A percentile compares a stretch with the other conserved stretches of the same genome.
phyloP scores from a whole-genome alignment of 495 filamentous ascomycete species.

The Tuber magnatum region DNA sequence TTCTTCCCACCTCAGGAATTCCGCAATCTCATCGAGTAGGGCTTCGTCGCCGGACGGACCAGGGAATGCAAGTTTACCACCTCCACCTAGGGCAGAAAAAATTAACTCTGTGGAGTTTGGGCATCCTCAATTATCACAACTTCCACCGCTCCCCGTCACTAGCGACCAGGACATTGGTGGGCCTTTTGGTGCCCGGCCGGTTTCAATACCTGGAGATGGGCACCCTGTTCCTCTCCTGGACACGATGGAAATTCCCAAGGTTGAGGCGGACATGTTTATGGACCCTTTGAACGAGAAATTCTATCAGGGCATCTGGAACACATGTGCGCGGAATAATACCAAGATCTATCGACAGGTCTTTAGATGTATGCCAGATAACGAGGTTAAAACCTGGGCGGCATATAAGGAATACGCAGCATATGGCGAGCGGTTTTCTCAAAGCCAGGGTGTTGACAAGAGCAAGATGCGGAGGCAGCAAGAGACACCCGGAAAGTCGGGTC shows the following conservation, averaged over 20 bases:
- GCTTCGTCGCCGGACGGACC: slow-evolving; percentile 40
- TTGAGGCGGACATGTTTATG: slow-evolving; percentile 64
- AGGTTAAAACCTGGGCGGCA: slow-evolving; percentile 87
- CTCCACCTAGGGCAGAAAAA: slow-evolving; percentile 47
- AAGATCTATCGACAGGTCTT: slow-evolving; percentile 88
- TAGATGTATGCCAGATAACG: slow-evolving; percentile 91
- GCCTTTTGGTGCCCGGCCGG: slow-evolving; percentile 43
- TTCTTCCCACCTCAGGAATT: slow-evolving; percentile 18
- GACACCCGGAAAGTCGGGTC: slow-evolving; percentile 45
- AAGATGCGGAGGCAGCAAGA: slow-evolving; percentile 48
- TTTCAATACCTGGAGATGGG: slow-evolving; percentile 41
- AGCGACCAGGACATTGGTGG: slow-evolving; percentile 79
- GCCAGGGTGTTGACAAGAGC: slow-evolving; percentile 47
- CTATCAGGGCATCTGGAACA: slow-evolving; percentile 78
- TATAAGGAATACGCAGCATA: slow-evolving; percentile 85
- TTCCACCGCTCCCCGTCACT: slow-evolving; percentile 57
- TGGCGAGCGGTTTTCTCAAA: slow-evolving; percentile 66
- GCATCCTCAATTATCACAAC: slow-evolving; percentile 55
- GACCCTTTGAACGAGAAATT: slow-evolving; percentile 80
- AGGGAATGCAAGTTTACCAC: slow-evolving; percentile 48
- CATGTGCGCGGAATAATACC: slow-evolving; percentile 90
- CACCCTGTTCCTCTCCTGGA: slow-evolving; percentile 54
- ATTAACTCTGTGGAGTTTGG: slow-evolving; percentile 53
- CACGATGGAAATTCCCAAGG: slow-evolving; percentile 58
- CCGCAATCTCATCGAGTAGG: slow-evolving; percentile 21